These are phyloP conservation scores for Arachnomyces sp. DNA, from an alignment of 2,329 filamentous ascomycete genomes.

Conservation along the genomic window DNA sequence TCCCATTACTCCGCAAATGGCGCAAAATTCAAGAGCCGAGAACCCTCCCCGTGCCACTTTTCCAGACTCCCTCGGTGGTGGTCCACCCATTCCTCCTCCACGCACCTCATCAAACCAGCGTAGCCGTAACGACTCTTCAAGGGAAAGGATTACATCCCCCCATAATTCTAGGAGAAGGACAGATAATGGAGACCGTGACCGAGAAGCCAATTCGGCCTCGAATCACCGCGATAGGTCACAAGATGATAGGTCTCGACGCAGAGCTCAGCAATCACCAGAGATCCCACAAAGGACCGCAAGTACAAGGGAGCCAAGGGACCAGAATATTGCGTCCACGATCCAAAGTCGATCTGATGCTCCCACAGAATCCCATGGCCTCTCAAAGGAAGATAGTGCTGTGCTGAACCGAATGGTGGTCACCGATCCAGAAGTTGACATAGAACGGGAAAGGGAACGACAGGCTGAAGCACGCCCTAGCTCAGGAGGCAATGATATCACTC, in stretches of 20 bases:
- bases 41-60: conserved; percentile 21
- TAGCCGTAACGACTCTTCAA: conserved; percentile 28
- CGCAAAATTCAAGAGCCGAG: conserved; percentile 4
- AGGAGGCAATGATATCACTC: conserved; percentile 30
- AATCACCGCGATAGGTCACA: conserved; percentile 36
- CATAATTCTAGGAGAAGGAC: conserved; percentile 31
- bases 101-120: conserved; percentile 70
- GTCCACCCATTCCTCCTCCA: conserved; percentile 64
- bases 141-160: conserved; percentile 32
- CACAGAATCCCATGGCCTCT: conserved; percentile 41
- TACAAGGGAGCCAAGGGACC: conserved; percentile 32
- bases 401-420: conserved; percentile 69
- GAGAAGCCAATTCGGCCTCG: conserved; percentile 30
- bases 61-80: conserved; percentile 46
- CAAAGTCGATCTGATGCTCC: conserved; percentile 33
- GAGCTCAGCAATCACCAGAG: conserved; percentile 40
- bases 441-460: conserved; percentile 61
- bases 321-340: conserved; percentile 26
- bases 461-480: conserved; percentile 47
- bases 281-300: conserved; percentile 35
- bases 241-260: conserved; percentile 39
- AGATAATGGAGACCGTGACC: conserved; percentile 26
- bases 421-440: conserved; percentile 64
- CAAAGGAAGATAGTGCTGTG: conserved; percentile 69
- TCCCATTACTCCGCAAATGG: conserved; percentile 28